A percentile compares a stretch with the other conserved stretches of the same genome.
Evolutionary conservation across 2,329 filamentous ascomycete genomes (phyloP).

Genomic region (Bimuria novae-zelandiae): DNA sequence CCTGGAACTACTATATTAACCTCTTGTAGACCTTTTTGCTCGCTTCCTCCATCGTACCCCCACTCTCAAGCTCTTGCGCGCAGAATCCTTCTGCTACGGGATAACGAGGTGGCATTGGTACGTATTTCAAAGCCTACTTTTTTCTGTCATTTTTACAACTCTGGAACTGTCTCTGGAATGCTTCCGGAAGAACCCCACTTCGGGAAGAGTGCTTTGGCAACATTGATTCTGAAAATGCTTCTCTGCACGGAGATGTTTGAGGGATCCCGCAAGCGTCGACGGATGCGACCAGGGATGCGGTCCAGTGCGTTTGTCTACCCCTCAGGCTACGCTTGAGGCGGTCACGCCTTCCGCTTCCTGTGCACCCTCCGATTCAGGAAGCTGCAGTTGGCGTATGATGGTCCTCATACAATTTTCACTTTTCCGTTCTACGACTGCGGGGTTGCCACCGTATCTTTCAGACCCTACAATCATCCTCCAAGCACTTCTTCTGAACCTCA

Average conservation of each 20-base stretch:
- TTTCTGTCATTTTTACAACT: not conserved
- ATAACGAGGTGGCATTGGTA: slow-evolving; percentile 1
- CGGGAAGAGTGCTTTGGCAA: no score
- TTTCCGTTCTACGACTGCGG: not conserved
- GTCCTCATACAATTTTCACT: not conserved
- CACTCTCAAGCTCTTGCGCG: not conserved
- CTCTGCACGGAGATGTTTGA: no score
- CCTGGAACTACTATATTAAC: slow-evolving; percentile 8
- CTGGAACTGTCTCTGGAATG: no score
- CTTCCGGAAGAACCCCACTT: no score
- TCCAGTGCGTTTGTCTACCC: slow-evolving; percentile 1
- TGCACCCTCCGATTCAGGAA: not conserved
- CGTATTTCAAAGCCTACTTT: not conserved
- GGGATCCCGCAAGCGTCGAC: no score
- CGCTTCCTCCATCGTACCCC: not conserved
- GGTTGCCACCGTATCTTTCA: not conserved
- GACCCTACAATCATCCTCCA: no score
- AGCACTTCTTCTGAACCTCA: not conserved
- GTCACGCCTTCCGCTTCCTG: slow-evolving; percentile 13
- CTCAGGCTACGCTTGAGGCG: slow-evolving; percentile 6
- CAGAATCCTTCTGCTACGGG: not conserved
- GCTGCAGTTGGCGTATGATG: not conserved
- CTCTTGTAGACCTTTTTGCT: slow-evolving; percentile 8
- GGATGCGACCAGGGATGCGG: slow-evolving; percentile 18
- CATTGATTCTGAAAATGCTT: no score